Percentiles rank a stretch among this genome's conserved stretches.
phyloP scores from a whole-genome alignment of 1,284 basidiomycete genomes.

The Agroathelia rolfsii region DNA sequence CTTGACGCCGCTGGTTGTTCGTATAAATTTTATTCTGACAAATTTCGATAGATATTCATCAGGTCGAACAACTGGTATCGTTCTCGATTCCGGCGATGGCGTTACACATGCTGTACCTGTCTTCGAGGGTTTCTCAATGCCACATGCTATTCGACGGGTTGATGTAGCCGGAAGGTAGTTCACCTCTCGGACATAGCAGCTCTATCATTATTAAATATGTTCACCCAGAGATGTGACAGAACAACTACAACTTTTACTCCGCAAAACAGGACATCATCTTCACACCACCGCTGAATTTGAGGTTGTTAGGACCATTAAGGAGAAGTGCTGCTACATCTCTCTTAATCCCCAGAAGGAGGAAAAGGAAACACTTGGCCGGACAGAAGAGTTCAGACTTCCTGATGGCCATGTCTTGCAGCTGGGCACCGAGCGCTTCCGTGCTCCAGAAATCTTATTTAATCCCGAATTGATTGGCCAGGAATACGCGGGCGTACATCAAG shows the following conservation, averaged over 20 bases:
- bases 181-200: constrained; percentile 8
- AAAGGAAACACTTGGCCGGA: constrained; percentile 72
- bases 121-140: constrained; percentile 99
- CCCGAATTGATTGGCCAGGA: constrained; percentile 95
- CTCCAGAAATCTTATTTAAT: constrained; percentile 97
- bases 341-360: constrained; percentile 90
- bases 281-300: constrained; percentile 97
- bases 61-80: constrained; percentile 97
- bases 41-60: constrained; percentile 77
- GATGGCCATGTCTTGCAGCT: constrained; percentile 94
- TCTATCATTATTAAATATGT: constrained; percentile 11
- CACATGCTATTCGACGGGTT: constrained; percentile 91
- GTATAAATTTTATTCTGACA: constrained; percentile 11
- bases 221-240: constrained; percentile 85
- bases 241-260: constrained; percentile 86
- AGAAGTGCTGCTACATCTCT: constrained; percentile 95
- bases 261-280: constrained; percentile 91
- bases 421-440: constrained; percentile 91
- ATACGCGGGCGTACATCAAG: constrained; percentile 95
- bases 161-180: constrained; percentile 92
- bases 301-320: constrained; percentile 95
- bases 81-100: constrained; percentile 97
- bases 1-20: constrained; percentile 6
- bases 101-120: constrained; percentile 99
- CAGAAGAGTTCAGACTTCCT: constrained; percentile 89